Evolutionary conservation across 768 basidiomycete genomes (phyloP).

Genomic region (Termitomyces titanicus): DNA sequence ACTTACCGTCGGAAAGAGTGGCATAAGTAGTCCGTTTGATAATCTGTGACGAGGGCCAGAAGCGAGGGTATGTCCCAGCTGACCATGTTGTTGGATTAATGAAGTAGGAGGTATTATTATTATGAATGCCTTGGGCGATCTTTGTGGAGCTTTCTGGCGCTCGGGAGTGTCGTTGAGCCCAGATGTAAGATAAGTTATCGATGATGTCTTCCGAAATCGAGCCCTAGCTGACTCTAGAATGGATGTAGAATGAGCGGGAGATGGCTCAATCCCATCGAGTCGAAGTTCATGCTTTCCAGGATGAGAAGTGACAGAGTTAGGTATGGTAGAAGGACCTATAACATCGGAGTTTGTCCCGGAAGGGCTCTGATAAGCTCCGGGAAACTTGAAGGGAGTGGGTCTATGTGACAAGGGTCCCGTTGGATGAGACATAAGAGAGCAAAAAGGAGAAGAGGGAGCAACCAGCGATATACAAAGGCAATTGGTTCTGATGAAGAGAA

Average conservation of each 20-base stretch:
- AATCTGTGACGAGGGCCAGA: conserved; percentile 58
- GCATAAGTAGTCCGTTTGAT: conserved; percentile 70
- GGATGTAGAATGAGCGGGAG: conserved; percentile 12
- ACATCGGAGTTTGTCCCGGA: conserved; percentile 34
- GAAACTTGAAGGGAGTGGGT: conserved; percentile 43
- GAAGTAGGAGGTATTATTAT: conserved; percentile 64
- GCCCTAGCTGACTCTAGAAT: conserved; percentile 28
- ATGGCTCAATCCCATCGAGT: conserved; percentile 1
- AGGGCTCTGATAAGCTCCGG: conserved; percentile 34
- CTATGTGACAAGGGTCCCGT: conserved; percentile 41
- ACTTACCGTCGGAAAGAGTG: conserved; percentile 66
- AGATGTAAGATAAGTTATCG: conserved; percentile 53
- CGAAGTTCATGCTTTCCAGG: conserved; percentile 15
- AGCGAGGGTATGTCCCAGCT: conserved; percentile 54
- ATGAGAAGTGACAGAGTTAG: conserved; percentile 4
- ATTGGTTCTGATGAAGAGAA: neutral
- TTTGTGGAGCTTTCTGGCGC: conserved; percentile 35
- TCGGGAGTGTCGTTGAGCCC: conserved; percentile 37
- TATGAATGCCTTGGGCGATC: conserved; percentile 51
- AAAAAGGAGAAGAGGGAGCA: neutral
- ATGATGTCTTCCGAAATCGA: conserved; percentile 42
- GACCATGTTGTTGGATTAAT: conserved; percentile 55
- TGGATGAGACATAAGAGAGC: conserved; percentile 36
- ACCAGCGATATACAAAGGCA: conserved; percentile 9
- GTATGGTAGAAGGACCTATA: conserved; percentile 11